Percentiles rank a stretch among this genome's conserved stretches.
Conservation (phyloP, 306 rosid genomes). For the Delonix regia region DNA sequence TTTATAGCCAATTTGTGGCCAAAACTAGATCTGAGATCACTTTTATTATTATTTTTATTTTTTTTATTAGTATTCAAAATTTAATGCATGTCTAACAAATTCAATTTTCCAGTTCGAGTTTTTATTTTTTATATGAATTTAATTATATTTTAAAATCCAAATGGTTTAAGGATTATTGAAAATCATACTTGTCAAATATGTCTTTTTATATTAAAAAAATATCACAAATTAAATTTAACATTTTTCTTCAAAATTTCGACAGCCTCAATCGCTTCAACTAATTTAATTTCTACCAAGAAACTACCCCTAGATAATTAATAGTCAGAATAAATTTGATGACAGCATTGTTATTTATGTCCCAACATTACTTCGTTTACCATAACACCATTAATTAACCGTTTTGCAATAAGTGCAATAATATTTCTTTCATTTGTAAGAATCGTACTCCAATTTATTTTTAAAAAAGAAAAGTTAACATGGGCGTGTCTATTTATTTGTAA, state of each 20-base stretch:
- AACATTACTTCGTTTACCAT: not conserved
- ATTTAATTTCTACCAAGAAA: too few species aligned
- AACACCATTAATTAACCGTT: not conserved
- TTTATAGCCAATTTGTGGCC: constrained; percentile 18
- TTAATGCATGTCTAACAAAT: not conserved
- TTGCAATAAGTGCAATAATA: not conserved
- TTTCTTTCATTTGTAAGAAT: not conserved
- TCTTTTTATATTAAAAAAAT: too few species aligned
- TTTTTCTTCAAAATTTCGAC: too few species aligned
- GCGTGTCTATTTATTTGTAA: not conserved
- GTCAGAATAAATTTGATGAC: too few species aligned
- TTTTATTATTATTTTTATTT: not conserved
- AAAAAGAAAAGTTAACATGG: not conserved
- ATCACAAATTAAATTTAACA: too few species aligned
- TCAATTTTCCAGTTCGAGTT: not conserved
- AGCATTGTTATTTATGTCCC: not conserved
- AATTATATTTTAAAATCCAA: too few species aligned
- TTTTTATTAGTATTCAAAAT: not conserved
- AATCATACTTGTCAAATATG: not conserved
- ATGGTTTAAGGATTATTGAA: too few species aligned
- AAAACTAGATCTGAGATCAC: not conserved
- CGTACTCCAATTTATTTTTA: not conserved
- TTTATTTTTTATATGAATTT: too few species aligned
- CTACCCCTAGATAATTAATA: too few species aligned
- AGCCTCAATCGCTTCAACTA: too few species aligned